Conservation (phyloP, 2,329 filamentous ascomycete species). For the Trichoderma brevicompactum region DNA sequence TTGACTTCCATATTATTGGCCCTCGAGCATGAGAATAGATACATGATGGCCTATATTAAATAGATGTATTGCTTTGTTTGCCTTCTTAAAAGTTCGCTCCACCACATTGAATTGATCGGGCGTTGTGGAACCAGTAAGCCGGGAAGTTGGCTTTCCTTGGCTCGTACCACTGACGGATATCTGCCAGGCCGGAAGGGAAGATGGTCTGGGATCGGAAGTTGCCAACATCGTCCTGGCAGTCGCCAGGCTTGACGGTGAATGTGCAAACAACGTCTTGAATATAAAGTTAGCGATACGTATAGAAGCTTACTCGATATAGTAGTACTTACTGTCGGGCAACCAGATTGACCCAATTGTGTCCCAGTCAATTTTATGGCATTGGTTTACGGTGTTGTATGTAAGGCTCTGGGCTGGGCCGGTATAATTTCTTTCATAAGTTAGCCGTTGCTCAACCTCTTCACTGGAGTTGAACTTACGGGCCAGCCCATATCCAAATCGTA, state of each 20-base stretch:
- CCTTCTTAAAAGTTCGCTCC: conserved; percentile 7
- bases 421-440: conserved; percentile 12
- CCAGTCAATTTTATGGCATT: conserved; percentile 11
- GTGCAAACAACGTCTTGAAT: conserved; percentile 14
- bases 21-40: too few relatives aligned
- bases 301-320: not conserved
- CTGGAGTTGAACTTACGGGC: not conserved
- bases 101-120: conserved; percentile 15
- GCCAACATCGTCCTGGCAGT: conserved; percentile 17
- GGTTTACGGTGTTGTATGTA: conserved; percentile 8
- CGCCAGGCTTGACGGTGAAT: conserved; percentile 20
- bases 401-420: conserved; percentile 13
- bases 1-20: too few relatives aligned
- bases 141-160: conserved; percentile 1
- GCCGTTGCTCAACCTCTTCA: not conserved
- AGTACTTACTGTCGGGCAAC: conserved; percentile 9
- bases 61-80: too few relatives aligned
- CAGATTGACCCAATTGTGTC: conserved; percentile 18
- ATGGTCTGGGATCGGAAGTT: conserved; percentile 18
- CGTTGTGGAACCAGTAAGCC: conserved; percentile 20
- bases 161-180: conserved; percentile 17
- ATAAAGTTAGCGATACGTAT: not conserved
- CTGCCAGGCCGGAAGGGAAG: conserved; percentile 15
- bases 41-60: too few relatives aligned
- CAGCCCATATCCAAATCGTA: conserved; percentile 22